Base-by-base conservation (phyloP, 805 yeast species). In the Candida incommunis region DNA sequence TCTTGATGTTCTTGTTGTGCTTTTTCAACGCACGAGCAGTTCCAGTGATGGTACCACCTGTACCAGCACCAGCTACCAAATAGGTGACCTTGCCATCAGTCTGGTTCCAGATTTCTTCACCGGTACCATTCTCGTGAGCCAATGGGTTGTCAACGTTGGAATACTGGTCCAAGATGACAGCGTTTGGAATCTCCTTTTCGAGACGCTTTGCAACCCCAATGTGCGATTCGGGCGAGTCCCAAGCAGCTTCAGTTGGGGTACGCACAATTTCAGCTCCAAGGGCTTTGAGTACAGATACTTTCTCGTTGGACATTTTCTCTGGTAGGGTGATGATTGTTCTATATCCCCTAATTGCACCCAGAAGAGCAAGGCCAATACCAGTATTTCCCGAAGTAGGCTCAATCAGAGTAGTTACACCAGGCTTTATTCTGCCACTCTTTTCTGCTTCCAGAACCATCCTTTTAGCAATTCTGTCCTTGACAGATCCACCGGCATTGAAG, bases 381-480 rank as follows among this genome's bases (percentile, higher is more conserved):
- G 95, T 84, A 67, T 84, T 84, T 57, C 95, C 95, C 9, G 90
- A 80, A 9, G 94, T 85, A 46, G 94, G 94, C 65, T 84, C 95
- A 53, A 85, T 84, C 58, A 84, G 66, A 26, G 94, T 83, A 27
- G 53, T 46, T 58, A 77, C 73, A 3, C 90, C 90, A n/a, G 94
- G 94, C 62, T 79, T 82, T 57, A 84, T 81, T 51, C 75, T 65
- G 43, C 94, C 94, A 15, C 70, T 66, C 51, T 72, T 73, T 63
- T 84, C 95, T 23, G 94, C 94, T 59, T 82, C 82, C 55, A 81
- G 82, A 24, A 84, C 80, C 95, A 84, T 84, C 59, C 84, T 71
- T 56, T 80, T 74, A 52, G 94, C 94, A 56, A 84, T 84, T 64
- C 95, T 76, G 60, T 84, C 95, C 66, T 84, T 84, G 61, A 84